phyloP scores from a whole-genome alignment of 179 eudicot species.

The Vitellaria paradoxa region DNA sequence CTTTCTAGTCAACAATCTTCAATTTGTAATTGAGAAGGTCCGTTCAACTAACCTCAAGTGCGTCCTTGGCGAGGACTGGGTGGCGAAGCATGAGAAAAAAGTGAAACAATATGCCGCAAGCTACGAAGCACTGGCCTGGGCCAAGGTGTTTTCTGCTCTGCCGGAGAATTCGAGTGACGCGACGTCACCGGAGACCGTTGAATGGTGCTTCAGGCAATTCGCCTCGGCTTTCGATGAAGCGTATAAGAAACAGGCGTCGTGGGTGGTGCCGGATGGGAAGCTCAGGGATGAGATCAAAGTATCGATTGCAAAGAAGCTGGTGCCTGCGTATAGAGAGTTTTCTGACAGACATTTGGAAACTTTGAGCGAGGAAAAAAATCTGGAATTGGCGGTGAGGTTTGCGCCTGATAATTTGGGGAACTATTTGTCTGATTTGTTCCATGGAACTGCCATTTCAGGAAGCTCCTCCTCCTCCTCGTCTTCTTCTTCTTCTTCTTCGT shows the following conservation, averaged over 20 bases:
- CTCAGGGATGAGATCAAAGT: conserved; percentile 35
- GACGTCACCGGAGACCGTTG: conserved; percentile 13
- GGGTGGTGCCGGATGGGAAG: conserved; percentile 33
- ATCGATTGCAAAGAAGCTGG: conserved; percentile 29
- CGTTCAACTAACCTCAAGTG: conserved; percentile 15
- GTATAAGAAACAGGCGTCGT: conserved; percentile 25
- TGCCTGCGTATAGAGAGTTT: conserved; percentile 27
- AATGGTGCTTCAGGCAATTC: conserved; percentile 19
- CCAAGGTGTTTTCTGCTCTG: conserved; percentile 21
- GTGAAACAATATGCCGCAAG: conserved; percentile 26
- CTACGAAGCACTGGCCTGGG: conserved; percentile 36
- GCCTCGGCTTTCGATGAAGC: conserved; percentile 28
- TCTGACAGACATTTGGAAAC: conserved; percentile 16
- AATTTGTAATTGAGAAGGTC: conserved; percentile 25
- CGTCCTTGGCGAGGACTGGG: conserved; percentile 37
- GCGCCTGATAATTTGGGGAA: conserved; percentile 38
- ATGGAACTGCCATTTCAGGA: conserved; percentile 11
- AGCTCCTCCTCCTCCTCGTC: conserved; percentile 11
- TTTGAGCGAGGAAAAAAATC: conserved; percentile 16
- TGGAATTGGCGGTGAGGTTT: conserved; percentile 27
- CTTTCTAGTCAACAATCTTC: conserved; percentile 41
- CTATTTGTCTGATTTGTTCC: conserved; percentile 36
- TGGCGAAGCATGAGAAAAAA: conserved; percentile 25
- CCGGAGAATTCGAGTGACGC: conserved; percentile 13
- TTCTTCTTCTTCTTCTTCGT: background rate